These are phyloP conservation scores for Phytophthora tubulina DNA, from an alignment of 352 stramenopile genomes.

Conservation along the genomic window DNA sequence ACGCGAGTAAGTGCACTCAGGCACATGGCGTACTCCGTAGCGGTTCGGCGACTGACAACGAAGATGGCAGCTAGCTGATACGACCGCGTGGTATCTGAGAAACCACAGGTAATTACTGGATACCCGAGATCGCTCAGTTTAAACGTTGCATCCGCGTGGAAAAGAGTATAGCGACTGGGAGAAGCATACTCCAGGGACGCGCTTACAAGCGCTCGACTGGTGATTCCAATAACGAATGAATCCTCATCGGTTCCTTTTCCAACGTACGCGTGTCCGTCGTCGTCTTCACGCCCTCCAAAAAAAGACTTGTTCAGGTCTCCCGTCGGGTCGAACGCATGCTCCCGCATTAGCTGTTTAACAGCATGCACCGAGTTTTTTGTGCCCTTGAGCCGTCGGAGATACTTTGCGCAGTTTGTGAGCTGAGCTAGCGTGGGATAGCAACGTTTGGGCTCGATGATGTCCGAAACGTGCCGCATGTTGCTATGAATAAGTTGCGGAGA, in stretches of 20 bases:
- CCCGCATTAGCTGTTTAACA: neutral
- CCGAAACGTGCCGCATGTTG: neutral
- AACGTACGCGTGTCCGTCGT: constrained; percentile 1
- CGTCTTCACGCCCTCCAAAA: constrained; percentile 2
- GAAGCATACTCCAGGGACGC: neutral
- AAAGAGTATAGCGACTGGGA: constrained; percentile 12
- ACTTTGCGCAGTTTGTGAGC: constrained; percentile 7
- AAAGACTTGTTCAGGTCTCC: constrained; percentile 8
- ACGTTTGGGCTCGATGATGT: neutral
- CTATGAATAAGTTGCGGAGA: constrained; percentile 8
- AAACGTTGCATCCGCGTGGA: constrained; percentile 25
- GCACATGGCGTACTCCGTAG: constrained; percentile 20
- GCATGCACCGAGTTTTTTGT: constrained; percentile 2
- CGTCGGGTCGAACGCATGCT: constrained; percentile 7
- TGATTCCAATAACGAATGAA: constrained; percentile 5
- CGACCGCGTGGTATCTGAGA: constrained; percentile 1
- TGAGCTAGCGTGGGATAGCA: constrained; percentile 6
- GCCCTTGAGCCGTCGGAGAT: neutral
- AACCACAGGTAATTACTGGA: constrained; percentile 20
- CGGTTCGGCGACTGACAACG: constrained; percentile 17
- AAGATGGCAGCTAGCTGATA: constrained; percentile 25
- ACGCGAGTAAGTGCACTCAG: neutral
- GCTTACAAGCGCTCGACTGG: constrained; percentile 1
- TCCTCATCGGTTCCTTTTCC: constrained; percentile 12
- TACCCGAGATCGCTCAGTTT: constrained; percentile 19